Evolutionary conservation across 306 rosid genomes (phyloP).

Genomic region (Casuarina equisetifolia): DNA sequence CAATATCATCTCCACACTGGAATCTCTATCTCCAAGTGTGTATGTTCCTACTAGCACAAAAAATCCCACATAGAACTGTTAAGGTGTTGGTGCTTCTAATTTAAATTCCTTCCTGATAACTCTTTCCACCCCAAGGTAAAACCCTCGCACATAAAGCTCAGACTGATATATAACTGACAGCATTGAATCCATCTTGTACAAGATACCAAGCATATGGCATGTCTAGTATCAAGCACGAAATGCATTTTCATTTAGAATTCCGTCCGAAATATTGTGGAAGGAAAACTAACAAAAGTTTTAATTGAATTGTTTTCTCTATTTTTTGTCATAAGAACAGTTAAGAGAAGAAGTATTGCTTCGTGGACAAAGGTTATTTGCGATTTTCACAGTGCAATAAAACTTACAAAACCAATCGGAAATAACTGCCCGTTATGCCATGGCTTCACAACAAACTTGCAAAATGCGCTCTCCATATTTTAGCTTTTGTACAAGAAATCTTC

Average conservation of each 20-base stretch:
- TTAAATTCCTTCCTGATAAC: background rate
- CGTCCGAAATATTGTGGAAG: background rate
- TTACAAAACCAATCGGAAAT: background rate
- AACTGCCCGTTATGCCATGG: background rate
- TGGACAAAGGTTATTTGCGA: background rate
- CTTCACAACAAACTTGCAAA: background rate
- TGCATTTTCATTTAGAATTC: background rate
- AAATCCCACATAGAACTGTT: background rate
- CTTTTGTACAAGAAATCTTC: background rate
- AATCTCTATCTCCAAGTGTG: background rate
- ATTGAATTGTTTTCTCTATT: background rate
- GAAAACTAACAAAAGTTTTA: background rate
- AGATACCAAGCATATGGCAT: background rate
- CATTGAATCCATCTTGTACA: background rate
- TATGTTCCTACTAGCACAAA: background rate
- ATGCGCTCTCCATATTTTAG: background rate
- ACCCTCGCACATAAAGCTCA: background rate
- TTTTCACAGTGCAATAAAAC: background rate
- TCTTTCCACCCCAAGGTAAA: background rate
- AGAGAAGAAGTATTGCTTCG: background rate
- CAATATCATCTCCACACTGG: slow-evolving; percentile 1
- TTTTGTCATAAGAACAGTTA: background rate
- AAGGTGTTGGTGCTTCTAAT: background rate
- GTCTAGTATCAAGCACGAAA: background rate
- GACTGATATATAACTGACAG: background rate